Evolutionary conservation across 257 asterid genomes (phyloP).

Genomic region (Dorcoceras hygrometricum): DNA sequence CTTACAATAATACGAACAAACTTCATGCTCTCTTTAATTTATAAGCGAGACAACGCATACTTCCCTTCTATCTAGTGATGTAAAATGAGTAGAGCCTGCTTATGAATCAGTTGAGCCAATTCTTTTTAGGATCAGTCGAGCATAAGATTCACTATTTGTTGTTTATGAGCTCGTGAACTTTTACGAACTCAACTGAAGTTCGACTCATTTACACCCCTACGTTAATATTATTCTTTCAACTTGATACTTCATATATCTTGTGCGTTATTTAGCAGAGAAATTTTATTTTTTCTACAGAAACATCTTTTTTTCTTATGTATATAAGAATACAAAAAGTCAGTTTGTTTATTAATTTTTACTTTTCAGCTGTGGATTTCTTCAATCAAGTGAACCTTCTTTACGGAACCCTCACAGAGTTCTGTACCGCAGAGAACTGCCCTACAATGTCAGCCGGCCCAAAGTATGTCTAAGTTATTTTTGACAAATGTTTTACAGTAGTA

Average conservation of each 20-base stretch:
- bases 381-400: conserved; percentile 92
- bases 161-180: neutral
- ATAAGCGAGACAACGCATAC: neutral
- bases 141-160: neutral
- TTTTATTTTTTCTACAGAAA: too few species aligned
- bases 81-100: neutral
- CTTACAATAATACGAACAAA: neutral
- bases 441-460: conserved; percentile 98
- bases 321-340: conserved; percentile 33
- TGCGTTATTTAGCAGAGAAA: neutral
- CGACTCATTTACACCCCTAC: neutral
- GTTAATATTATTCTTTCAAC: too few species aligned
- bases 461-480: conserved; percentile 42
- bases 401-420: conserved; percentile 93
- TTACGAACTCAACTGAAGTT: neutral
- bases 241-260: neutral
- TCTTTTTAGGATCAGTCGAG: neutral
- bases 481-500: neutral
- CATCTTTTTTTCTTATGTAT: too few species aligned
- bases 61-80: neutral
- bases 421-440: conserved; percentile 88
- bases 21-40: neutral
- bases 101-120: too few species aligned
- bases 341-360: conserved; percentile 36
- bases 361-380: conserved; percentile 93